phyloP scores from a whole-genome alignment of 129 eudicot genomes.

The Oenanthe sinensis region DNA sequence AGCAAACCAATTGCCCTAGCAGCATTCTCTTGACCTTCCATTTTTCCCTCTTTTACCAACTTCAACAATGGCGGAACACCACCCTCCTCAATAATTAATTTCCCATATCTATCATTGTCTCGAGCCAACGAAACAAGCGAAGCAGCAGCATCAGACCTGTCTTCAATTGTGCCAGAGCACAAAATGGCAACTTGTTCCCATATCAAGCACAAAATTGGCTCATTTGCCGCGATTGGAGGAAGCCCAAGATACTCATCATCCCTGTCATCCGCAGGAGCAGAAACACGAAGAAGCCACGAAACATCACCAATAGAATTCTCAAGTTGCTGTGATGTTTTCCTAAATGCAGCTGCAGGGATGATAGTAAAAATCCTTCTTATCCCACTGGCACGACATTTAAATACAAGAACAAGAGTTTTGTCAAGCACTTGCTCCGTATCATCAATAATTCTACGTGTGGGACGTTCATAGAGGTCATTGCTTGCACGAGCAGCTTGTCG shows the following conservation, averaged over 20 bases:
- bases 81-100: constrained; percentile 56
- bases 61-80: constrained; percentile 57
- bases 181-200: constrained; percentile 65
- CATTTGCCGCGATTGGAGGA: constrained; percentile 62
- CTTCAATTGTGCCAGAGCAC: constrained; percentile 40
- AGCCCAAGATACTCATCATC: constrained; percentile 48
- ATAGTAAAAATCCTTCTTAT: constrained; percentile 46
- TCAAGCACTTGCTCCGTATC: constrained; percentile 62
- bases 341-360: constrained; percentile 39
- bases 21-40: constrained; percentile 67
- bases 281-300: constrained; percentile 59
- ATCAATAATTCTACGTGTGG: constrained; percentile 65
- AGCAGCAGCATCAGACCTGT: constrained; percentile 53
- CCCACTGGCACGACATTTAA: constrained; percentile 47
- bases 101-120: constrained; percentile 53
- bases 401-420: constrained; percentile 30
- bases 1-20: constrained; percentile 50
- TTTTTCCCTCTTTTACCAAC: constrained; percentile 51
- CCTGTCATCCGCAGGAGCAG: constrained; percentile 45
- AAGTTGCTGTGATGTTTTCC: constrained; percentile 30
- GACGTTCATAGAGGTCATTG: constrained; percentile 58
- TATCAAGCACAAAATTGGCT: constrained; percentile 52
- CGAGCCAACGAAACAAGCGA: constrained; percentile 58
- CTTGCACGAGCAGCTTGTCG: constrained; percentile 68
- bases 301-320: constrained; percentile 60